phyloP scores from a whole-genome alignment of 495 filamentous ascomycete species.

The Talaromyces proteolyticus region DNA sequence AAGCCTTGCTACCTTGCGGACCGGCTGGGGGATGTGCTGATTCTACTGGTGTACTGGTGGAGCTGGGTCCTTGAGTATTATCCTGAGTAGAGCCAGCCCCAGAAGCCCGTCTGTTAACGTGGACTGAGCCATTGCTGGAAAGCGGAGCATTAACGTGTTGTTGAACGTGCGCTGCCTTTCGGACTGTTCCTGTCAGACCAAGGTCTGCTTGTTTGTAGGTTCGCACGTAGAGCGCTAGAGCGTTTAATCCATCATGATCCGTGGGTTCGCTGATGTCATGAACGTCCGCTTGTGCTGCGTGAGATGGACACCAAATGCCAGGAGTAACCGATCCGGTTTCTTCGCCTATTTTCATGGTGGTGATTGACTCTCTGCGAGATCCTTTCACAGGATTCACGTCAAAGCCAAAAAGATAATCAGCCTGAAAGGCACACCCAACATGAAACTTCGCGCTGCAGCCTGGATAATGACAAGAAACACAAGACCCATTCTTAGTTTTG shows the following conservation, averaged over 20 bases:
- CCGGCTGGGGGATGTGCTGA: slow-evolving; percentile 12
- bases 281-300: slow-evolving; percentile 60
- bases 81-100: slow-evolving; percentile 24
- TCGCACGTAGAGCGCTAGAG: slow-evolving; percentile 76
- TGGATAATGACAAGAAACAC: slow-evolving; percentile 62
- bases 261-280: slow-evolving; percentile 73
- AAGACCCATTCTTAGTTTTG: slow-evolving; percentile 66
- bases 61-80: slow-evolving; percentile 24
- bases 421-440: slow-evolving; percentile 81
- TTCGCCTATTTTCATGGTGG: slow-evolving; percentile 64
- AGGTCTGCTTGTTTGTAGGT: slow-evolving; percentile 95
- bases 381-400: slow-evolving; percentile 87
- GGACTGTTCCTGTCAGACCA: slow-evolving; percentile 79
- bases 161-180: slow-evolving; percentile 71
- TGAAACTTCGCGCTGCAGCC: slow-evolving; percentile 80
- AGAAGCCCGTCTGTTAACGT: slow-evolving; percentile 32
- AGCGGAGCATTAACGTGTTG: slow-evolving; percentile 21
- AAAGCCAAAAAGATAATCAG: slow-evolving; percentile 78
- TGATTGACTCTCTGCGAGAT: slow-evolving; percentile 70
- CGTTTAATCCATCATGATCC: slow-evolving; percentile 54
- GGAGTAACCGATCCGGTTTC: slow-evolving; percentile 74
- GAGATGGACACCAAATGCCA: slow-evolving; percentile 85
- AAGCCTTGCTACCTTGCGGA: slow-evolving; percentile 22
- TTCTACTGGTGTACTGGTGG: slow-evolving; percentile 27
- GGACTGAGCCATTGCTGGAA: slow-evolving; percentile 16